Percentiles rank a stretch among this genome's conserved stretches.
Evolutionary conservation across 176 grass and related monocot genomes (phyloP).

Genomic region (Lolium perenne): DNA sequence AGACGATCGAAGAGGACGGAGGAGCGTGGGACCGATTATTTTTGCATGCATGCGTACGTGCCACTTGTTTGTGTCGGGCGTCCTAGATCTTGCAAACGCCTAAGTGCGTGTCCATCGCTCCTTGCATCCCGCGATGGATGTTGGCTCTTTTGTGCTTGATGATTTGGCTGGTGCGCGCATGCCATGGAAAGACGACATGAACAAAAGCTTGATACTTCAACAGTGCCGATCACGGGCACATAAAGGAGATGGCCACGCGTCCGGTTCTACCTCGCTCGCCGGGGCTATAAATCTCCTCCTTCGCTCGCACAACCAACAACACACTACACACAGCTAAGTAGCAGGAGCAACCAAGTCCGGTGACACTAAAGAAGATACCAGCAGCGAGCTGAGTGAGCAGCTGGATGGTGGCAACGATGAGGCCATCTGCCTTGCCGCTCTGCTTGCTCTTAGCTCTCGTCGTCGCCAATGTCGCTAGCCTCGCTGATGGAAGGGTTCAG

Average conservation of each 20-base stretch:
- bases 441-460: conserved; percentile 17
- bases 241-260: background rate
- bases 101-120: background rate
- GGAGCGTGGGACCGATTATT: background rate
- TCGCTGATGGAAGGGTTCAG: conserved; percentile 12
- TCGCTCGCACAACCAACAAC: background rate
- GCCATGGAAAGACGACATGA: conserved; percentile 15
- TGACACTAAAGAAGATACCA: background rate
- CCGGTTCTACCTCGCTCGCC: background rate
- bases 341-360: background rate
- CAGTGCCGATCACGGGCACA: conserved; percentile 3
- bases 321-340: conserved; percentile 17
- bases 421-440: background rate
- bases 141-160: background rate
- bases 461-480: background rate
- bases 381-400: background rate
- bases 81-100: conserved; percentile 1
- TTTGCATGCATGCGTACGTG: background rate
- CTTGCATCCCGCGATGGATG: background rate
- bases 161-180: background rate
- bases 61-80: conserved; percentile 17
- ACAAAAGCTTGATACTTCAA: background rate
- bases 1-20: background rate
- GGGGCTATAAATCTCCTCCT: conserved; percentile 20
- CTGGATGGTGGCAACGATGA: conserved; percentile 18